Evolutionary conservation across 2,329 filamentous ascomycete species (phyloP).

Genomic region (Sclerotinia subarctica): DNA sequence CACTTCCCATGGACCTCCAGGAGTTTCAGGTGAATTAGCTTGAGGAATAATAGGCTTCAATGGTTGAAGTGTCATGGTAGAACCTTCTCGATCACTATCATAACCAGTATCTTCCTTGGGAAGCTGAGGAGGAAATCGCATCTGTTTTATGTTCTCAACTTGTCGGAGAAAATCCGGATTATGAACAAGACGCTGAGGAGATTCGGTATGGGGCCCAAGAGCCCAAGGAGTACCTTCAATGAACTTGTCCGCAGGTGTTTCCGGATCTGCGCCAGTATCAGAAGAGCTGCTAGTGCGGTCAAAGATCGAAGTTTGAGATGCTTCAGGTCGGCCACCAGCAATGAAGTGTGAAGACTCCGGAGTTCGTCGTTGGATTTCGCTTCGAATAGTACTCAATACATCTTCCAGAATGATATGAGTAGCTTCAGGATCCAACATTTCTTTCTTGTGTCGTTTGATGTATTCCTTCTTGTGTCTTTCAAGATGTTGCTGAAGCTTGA

Average conservation of each 20-base stretch:
- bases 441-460: slow-evolving; percentile 27
- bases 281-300: slow-evolving; percentile 50
- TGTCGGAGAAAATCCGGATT: slow-evolving; percentile 26
- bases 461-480: slow-evolving; percentile 40
- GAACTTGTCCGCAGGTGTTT: slow-evolving; percentile 39
- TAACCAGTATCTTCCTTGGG: slow-evolving; percentile 33
- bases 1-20: slow-evolving; percentile 32
- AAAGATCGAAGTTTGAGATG: slow-evolving; percentile 47
- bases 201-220: slow-evolving; percentile 31
- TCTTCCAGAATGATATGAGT: slow-evolving; percentile 40
- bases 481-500: slow-evolving; percentile 46
- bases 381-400: slow-evolving; percentile 42
- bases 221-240: slow-evolving; percentile 35
- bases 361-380: slow-evolving; percentile 45
- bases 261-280: slow-evolving; percentile 43
- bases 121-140: slow-evolving; percentile 25
- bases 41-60: not conserved
- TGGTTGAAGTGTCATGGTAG: slow-evolving; percentile 27
- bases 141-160: slow-evolving; percentile 20
- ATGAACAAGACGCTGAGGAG: slow-evolving; percentile 30
- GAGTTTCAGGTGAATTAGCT: slow-evolving; percentile 18
- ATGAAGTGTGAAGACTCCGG: slow-evolving; percentile 43
- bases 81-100: slow-evolving; percentile 34
- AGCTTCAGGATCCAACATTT: slow-evolving; percentile 30
- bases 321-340: slow-evolving; percentile 38